phyloP scores from a whole-genome alignment of 2,329 filamentous ascomycete species.

The Aciculosporium take region DNA sequence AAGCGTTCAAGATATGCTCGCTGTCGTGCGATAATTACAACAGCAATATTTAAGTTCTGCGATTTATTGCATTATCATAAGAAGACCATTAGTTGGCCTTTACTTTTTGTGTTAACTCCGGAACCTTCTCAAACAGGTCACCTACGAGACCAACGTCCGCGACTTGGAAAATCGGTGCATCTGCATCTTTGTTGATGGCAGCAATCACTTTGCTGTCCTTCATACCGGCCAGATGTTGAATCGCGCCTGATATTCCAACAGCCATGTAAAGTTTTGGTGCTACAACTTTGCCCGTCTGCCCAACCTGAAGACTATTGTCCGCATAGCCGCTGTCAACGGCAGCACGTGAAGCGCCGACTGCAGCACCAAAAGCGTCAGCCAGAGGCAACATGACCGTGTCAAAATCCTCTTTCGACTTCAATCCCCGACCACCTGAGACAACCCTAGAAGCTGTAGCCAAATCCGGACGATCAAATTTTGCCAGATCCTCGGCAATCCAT shows the following conservation, averaged over 20 bases:
- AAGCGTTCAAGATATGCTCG: slow-evolving; percentile 42
- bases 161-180: slow-evolving; percentile 96
- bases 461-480: slow-evolving; percentile 88
- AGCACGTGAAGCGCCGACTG: slow-evolving; percentile 85
- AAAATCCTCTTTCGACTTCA: slow-evolving; percentile 98
- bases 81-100: slow-evolving; percentile 35
- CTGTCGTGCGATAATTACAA: slow-evolving; percentile 26
- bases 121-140: slow-evolving; percentile 89
- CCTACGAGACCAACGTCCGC: slow-evolving; percentile 92
- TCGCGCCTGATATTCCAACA: slow-evolving; percentile 90
- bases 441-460: slow-evolving; percentile 79
- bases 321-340: slow-evolving; percentile 96
- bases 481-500: slow-evolving; percentile 88
- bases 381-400: slow-evolving; percentile 84
- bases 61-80: neutral
- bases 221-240: slow-evolving; percentile 97
- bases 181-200: slow-evolving; percentile 93
- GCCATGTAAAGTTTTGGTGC: slow-evolving; percentile 91
- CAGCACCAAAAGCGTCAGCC: slow-evolving; percentile 85
- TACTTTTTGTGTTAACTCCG: slow-evolving; percentile 90
- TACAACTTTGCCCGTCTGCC: slow-evolving; percentile 97
- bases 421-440: slow-evolving; percentile 81
- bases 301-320: slow-evolving; percentile 95
- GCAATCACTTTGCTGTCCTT: slow-evolving; percentile 99
- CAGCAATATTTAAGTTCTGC: neutral